Percentiles rank a stretch among this genome's conserved stretches.
These are phyloP conservation scores for Mycena sanguinolenta DNA, from an alignment of 768 basidiomycete genomes.

Conservation along the genomic window DNA sequence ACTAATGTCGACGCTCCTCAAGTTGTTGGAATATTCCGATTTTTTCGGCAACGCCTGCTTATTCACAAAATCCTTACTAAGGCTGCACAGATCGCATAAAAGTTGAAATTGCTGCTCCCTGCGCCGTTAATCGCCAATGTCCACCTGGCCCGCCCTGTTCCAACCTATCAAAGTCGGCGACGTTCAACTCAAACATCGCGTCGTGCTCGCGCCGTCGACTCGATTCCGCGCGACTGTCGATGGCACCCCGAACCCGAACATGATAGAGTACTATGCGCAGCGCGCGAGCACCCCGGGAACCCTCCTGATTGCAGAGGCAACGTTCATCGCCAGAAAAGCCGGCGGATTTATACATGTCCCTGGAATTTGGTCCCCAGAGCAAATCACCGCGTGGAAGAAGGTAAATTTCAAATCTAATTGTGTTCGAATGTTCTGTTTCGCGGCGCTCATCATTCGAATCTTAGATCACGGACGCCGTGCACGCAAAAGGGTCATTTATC, in stretches of 20 bases:
- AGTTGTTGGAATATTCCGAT: not conserved
- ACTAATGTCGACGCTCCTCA: no score
- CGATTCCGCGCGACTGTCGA: conserved; percentile 43
- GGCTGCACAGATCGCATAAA: not conserved
- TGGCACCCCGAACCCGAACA: conserved; percentile 42
- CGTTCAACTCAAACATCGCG: conserved; percentile 59
- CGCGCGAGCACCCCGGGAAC: conserved; percentile 63
- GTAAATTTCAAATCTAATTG: no score
- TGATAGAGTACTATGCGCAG: conserved; percentile 63
- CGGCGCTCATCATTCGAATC: not conserved
- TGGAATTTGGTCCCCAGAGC: conserved; percentile 75
- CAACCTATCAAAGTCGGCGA: conserved; percentile 60
- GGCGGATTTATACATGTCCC: conserved; percentile 66
- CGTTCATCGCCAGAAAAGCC: conserved; percentile 63
- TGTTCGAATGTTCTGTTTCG: not conserved
- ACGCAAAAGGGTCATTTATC: conserved; percentile 62
- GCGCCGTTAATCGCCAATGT: not conserved
- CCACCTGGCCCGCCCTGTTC: conserved; percentile 50
- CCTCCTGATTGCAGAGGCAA: conserved; percentile 70
- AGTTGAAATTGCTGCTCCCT: not conserved
- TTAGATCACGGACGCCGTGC: conserved; percentile 70
- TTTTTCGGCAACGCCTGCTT: not conserved
- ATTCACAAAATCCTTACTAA: not conserved
- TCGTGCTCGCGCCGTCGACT: conserved; percentile 69
- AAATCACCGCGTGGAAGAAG: conserved; percentile 70